Percentiles rank a stretch among this genome's conserved stretches.
Conservation (phyloP, 2,329 filamentous ascomycete genomes). For the Septoria linicola region DNA sequence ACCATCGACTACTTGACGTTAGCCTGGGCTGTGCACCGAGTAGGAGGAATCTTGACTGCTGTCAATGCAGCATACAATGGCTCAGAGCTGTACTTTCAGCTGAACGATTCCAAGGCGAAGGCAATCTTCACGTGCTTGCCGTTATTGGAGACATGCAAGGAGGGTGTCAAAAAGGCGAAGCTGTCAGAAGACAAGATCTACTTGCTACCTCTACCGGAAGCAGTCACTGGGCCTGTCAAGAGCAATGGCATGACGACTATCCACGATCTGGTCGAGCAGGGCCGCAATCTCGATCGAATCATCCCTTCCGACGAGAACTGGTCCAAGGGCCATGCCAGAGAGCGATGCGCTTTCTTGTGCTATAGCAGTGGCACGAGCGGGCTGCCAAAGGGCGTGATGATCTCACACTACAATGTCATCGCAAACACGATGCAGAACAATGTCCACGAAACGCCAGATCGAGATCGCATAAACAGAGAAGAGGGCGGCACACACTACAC, state of each 20-base stretch:
- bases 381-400: conserved; percentile 72
- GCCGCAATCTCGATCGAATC: conserved; percentile 54
- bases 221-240: conserved; percentile 50
- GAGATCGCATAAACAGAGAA: conserved; percentile 37
- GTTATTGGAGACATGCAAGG: conserved; percentile 62
- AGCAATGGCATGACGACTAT: conserved; percentile 61
- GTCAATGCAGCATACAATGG: conserved; percentile 74
- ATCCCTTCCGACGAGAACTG: conserved; percentile 55
- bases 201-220: conserved; percentile 65
- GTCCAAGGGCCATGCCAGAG: conserved; percentile 63
- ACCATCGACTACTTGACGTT: conserved; percentile 76
- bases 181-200: conserved; percentile 66
- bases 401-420: conserved; percentile 76
- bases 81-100: conserved; percentile 68
- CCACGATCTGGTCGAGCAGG: conserved; percentile 64
- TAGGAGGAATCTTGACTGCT: conserved; percentile 71
- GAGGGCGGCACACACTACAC: conserved; percentile 41
- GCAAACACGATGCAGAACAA: conserved; percentile 68
- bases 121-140: conserved; percentile 70
- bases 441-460: conserved; percentile 49
- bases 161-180: conserved; percentile 62
- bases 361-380: conserved; percentile 80
- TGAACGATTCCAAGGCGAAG: conserved; percentile 67
- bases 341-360: conserved; percentile 72
- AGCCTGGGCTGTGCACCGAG: conserved; percentile 69